Evolutionary conservation across 2,329 filamentous ascomycete genomes (phyloP).

Genomic region (Cercospora zeae-maydis): DNA sequence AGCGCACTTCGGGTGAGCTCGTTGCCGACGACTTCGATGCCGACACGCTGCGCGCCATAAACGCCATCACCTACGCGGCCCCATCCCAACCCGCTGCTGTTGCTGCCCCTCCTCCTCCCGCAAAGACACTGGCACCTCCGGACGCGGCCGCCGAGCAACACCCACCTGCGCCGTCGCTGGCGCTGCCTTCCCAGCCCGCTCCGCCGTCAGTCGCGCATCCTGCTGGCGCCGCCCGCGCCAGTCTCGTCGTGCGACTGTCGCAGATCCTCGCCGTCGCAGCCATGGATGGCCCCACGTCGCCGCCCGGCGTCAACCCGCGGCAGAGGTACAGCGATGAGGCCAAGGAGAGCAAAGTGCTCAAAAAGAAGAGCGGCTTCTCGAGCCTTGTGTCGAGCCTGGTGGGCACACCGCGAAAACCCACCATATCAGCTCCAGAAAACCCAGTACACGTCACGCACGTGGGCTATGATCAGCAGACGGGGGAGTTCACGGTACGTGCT

Average conservation of each 20-base stretch:
- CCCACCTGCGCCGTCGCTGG: not conserved
- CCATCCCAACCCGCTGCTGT: slow-evolving; percentile 15
- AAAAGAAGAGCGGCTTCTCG: slow-evolving; percentile 86
- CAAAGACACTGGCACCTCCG: slow-evolving; percentile 11
- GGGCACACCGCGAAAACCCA: slow-evolving; percentile 80
- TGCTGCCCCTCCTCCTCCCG: slow-evolving; percentile 7
- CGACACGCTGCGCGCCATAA: slow-evolving; percentile 38
- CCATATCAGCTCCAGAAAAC: slow-evolving; percentile 97
- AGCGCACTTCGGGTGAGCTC: slow-evolving; percentile 36
- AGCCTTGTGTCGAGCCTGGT: slow-evolving; percentile 81
- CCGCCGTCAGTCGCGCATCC: not conserved
- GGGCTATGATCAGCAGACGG: slow-evolving; percentile 92
- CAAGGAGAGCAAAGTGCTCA: slow-evolving; percentile 58
- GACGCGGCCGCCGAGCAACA: not conserved
- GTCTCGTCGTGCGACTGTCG: slow-evolving; percentile 39
- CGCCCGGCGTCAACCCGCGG: slow-evolving; percentile 53
- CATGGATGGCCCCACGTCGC: slow-evolving; percentile 50
- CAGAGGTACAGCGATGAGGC: slow-evolving; percentile 77
- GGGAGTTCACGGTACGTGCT: slow-evolving; percentile 72
- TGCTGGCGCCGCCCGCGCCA: slow-evolving; percentile 18
- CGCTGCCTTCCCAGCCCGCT: slow-evolving; percentile 12
- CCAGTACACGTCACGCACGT: slow-evolving; percentile 98
- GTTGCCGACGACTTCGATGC: slow-evolving; percentile 43
- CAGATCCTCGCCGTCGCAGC: slow-evolving; percentile 44
- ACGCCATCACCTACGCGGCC: slow-evolving; percentile 32